Percentiles rank a stretch among this genome's conserved stretches.
These are phyloP conservation scores for Cyphellophora europaea DNA, from an alignment of 2,329 filamentous ascomycete genomes.

Conservation along the genomic window DNA sequence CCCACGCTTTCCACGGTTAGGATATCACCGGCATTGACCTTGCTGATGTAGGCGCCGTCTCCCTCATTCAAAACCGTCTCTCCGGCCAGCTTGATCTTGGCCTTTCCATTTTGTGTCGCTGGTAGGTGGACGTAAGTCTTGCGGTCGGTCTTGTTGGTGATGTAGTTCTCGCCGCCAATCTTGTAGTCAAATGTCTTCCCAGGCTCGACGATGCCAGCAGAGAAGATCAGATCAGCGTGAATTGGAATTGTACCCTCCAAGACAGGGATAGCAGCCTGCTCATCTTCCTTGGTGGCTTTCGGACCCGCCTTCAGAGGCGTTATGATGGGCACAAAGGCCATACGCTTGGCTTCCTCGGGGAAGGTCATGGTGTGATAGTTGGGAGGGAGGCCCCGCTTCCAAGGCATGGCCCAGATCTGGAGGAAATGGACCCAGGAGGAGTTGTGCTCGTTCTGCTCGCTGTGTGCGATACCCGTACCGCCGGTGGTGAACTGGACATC, in stretches of 20 bases:
- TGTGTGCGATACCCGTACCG: conserved; percentile 72
- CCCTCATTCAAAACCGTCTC: conserved; percentile 63
- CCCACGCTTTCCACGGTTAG: conserved; percentile 59
- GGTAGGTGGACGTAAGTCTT: conserved; percentile 76
- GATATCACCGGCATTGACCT: conserved; percentile 54
- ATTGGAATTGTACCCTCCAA: conserved; percentile 66
- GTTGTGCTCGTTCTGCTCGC: conserved; percentile 69
- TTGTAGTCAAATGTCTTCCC: conserved; percentile 60
- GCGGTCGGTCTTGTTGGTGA: conserved; percentile 36
- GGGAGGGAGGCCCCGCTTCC: conserved; percentile 62
- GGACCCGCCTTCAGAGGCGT: conserved; percentile 62
- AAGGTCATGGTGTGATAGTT: conserved; percentile 69
- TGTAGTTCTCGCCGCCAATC: conserved; percentile 46
- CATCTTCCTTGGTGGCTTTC: conserved; percentile 52
- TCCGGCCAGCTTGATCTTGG: conserved; percentile 60
- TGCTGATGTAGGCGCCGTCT: conserved; percentile 68
- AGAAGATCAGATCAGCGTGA: conserved; percentile 77
- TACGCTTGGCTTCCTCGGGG: conserved; percentile 60
- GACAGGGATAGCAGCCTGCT: conserved; percentile 53
- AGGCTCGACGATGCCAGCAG: conserved; percentile 62
- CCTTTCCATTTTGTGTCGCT: conserved; percentile 66
- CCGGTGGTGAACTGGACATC: conserved; percentile 87
- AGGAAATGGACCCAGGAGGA: conserved; percentile 69
- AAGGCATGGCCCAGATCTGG: conserved; percentile 81
- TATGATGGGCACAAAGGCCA: conserved; percentile 64